A percentile compares a stretch with the other conserved stretches of the same genome.
Conservation (phyloP, 176 grass and related monocot genomes). For the Carex littledalei region DNA sequence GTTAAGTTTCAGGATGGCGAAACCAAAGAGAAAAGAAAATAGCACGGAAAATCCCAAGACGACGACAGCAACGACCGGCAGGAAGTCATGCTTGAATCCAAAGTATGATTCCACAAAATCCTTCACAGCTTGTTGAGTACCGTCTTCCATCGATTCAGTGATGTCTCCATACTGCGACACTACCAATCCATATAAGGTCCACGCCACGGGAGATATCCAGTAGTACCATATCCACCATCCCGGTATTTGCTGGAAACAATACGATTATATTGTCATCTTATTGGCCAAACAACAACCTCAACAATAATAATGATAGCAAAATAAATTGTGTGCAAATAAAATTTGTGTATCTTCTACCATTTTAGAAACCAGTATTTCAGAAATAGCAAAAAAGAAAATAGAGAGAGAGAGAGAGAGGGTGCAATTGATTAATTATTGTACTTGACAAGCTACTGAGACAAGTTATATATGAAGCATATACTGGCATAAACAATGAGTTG, state of each 20-base stretch:
- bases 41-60: slow-evolving; percentile 2
- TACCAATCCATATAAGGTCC: slow-evolving; percentile 10
- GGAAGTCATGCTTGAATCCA: slow-evolving; percentile 26
- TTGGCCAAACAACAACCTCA: neutral
- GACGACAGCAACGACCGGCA: slow-evolving; percentile 14
- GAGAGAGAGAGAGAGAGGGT: too few relatives aligned
- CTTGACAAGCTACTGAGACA: neutral
- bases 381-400: too few relatives aligned
- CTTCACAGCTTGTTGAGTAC: neutral
- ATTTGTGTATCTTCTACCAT: too few relatives aligned
- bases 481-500: too few relatives aligned
- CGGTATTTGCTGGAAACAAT: slow-evolving; percentile 21
- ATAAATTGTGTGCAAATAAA: too few relatives aligned
- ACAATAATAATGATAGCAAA: too few relatives aligned
- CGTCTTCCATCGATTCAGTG: neutral
- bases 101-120: neutral
- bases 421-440: too few relatives aligned
- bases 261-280: neutral
- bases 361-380: too few relatives aligned
- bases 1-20: slow-evolving; percentile 16
- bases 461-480: too few relatives aligned
- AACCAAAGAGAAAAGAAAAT: slow-evolving; percentile 26
- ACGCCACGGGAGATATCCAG: slow-evolving; percentile 18
- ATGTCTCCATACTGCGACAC: slow-evolving; percentile 20
- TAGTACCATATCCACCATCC: slow-evolving; percentile 27